A percentile compares a stretch with the other conserved stretches of the same genome.
Evolutionary conservation across 257 asterid genomes (phyloP).

Genomic region (Solanum raphanifolium): DNA sequence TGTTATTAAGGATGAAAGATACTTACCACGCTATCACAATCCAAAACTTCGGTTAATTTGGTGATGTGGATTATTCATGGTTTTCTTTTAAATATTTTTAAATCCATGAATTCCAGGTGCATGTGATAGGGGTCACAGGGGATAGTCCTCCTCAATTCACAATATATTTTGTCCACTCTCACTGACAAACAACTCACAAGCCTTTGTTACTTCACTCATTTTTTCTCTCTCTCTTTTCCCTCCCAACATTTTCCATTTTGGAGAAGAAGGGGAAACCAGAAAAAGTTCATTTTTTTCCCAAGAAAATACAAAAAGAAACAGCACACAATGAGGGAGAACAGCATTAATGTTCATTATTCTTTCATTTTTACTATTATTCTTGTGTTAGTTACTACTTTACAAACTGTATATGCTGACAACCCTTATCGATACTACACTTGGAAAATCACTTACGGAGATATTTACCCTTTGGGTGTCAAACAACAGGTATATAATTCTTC

Average conservation of each 20-base stretch:
- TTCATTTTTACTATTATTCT: conserved; percentile 12
- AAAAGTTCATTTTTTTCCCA: not conserved
- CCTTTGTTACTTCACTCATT: not conserved
- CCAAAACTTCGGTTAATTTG: not conserved
- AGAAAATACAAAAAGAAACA: not conserved
- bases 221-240: not conserved
- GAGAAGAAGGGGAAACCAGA: not conserved
- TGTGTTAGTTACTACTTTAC: conserved; percentile 13
- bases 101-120: not conserved
- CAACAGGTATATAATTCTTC: conserved; percentile 60
- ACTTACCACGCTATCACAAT: accelerated
- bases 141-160: not conserved
- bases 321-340: conserved; percentile 26
- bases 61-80: not conserved
- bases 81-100: not conserved
- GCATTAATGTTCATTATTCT: conserved; percentile 12
- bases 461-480: conserved; percentile 75
- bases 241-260: not conserved
- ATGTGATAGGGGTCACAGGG: conserved; percentile 1
- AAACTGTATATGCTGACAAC: conserved; percentile 49
- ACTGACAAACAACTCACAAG: conserved; percentile 17
- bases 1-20: not conserved
- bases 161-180: conserved; percentile 5
- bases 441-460: conserved; percentile 70
- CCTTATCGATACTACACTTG: conserved; percentile 81